These are phyloP conservation scores for Cucumis cinereus DNA, from an alignment of 306 rosid species.

Conservation along the genomic window DNA sequence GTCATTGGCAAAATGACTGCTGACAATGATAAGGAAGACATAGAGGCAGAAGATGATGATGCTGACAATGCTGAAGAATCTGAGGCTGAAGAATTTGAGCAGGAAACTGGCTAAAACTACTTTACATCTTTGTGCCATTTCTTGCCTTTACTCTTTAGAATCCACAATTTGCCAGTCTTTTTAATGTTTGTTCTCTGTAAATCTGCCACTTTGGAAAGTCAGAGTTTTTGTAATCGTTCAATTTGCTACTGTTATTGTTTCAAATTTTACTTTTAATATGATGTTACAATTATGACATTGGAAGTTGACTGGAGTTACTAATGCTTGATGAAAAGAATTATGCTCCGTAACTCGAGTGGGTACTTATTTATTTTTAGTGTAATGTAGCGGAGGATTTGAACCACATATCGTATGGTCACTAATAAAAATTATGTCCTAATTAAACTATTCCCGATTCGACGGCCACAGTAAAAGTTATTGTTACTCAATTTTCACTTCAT, in stretches of 20 bases:
- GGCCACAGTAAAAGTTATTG: too few relatives aligned
- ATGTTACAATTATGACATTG: too few relatives aligned
- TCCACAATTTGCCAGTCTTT: neutral
- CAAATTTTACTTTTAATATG: too few relatives aligned
- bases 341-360: too few relatives aligned
- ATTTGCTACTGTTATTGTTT: neutral
- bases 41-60: slow-evolving; percentile 54
- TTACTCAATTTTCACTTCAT: neutral
- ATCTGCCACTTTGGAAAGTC: neutral
- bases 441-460: too few relatives aligned
- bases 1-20: slow-evolving; percentile 56
- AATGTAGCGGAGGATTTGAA: too few relatives aligned
- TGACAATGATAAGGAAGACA: slow-evolving; percentile 73
- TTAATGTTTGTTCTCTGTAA: neutral
- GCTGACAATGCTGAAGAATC: slow-evolving; percentile 79
- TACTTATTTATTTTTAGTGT: too few relatives aligned
- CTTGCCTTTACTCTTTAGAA: neutral
- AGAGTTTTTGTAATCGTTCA: neutral
- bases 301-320: too few relatives aligned
- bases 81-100: slow-evolving; percentile 91
- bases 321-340: too few relatives aligned
- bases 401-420: too few relatives aligned
- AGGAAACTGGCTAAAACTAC: slow-evolving; percentile 59
- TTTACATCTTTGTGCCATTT: neutral
- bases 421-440: too few relatives aligned